Conservation (phyloP, 768 basidiomycete genomes). For the Hemileccinum rubropunctum region DNA sequence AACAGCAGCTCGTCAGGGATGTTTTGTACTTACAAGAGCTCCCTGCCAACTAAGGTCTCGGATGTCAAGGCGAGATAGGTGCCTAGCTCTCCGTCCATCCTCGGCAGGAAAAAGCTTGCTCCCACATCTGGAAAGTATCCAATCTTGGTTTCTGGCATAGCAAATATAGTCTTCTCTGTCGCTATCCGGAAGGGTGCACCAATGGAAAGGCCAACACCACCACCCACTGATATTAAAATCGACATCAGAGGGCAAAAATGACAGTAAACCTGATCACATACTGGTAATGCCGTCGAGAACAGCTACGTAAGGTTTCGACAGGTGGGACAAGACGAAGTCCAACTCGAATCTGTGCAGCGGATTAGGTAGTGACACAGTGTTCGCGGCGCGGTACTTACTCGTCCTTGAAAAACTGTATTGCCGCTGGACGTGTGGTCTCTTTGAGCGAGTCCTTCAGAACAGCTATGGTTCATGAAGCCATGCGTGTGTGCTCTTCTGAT, state of each 20-base stretch:
- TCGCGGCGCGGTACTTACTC: conserved; percentile 57
- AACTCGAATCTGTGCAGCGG: conserved; percentile 63
- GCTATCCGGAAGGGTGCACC: conserved; percentile 89
- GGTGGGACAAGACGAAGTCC: conserved; percentile 65
- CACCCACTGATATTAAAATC: conserved; percentile 67
- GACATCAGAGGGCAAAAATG: conserved; percentile 1
- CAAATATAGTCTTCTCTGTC: conserved; percentile 86
- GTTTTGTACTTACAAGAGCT: conserved; percentile 68
- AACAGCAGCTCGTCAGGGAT: conserved; percentile 7
- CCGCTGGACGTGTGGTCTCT: conserved; percentile 52
- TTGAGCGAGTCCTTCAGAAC: conserved; percentile 52
- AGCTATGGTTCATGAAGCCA: conserved; percentile 35
- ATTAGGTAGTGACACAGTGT: conserved; percentile 7
- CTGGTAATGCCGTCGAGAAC: conserved; percentile 91
- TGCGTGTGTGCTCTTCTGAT: not conserved
- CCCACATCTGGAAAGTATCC: conserved; percentile 94
- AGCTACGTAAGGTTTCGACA: conserved; percentile 87
- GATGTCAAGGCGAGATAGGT: conserved; percentile 92
- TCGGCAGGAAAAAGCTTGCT: conserved; percentile 82
- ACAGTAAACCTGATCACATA: conserved; percentile 38
- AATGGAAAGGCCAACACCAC: conserved; percentile 85
- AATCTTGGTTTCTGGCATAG: conserved; percentile 97
- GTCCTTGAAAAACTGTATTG: conserved; percentile 86
- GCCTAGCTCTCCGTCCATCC: conserved; percentile 88
- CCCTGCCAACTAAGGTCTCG: conserved; percentile 67